Percentiles rank a stretch among this genome's conserved stretches.
These are phyloP conservation scores for Starmerella etchellsii DNA, from an alignment of 805 yeast species.

Conservation along the genomic window DNA sequence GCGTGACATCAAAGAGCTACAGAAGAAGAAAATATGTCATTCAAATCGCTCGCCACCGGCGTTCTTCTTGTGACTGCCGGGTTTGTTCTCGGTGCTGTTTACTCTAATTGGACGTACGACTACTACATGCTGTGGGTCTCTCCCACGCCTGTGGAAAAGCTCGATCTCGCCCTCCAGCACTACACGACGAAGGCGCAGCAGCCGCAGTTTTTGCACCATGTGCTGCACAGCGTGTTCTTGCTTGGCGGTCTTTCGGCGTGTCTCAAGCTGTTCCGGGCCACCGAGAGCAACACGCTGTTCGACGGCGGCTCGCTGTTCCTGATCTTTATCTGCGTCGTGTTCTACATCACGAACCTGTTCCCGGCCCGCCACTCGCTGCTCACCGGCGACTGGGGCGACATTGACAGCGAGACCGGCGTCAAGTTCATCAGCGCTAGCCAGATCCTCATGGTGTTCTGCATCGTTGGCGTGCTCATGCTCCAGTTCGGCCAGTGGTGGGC, in stretches of 20 bases:
- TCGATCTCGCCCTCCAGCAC: slow-evolving; percentile 53
- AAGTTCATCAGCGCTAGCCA: slow-evolving; percentile 86
- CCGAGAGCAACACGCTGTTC: slow-evolving; percentile 69
- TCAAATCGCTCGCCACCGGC: slow-evolving; percentile 24
- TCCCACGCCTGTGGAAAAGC: slow-evolving; percentile 39
- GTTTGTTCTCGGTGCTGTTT: slow-evolving; percentile 68
- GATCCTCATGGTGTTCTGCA: slow-evolving; percentile 55
- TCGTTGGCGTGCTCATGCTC: slow-evolving; percentile 67
- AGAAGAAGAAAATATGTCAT: too few species aligned
- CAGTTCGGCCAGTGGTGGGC: slow-evolving; percentile 89
- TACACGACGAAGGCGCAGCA: slow-evolving; percentile 61
- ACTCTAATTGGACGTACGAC: slow-evolving; percentile 73
- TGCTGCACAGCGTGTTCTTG: slow-evolving; percentile 46
- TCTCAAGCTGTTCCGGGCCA: slow-evolving; percentile 75
- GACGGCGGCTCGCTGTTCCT: slow-evolving; percentile 81
- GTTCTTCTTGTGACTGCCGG: slow-evolving; percentile 37
- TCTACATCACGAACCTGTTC: slow-evolving; percentile 76
- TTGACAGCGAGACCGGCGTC: slow-evolving; percentile 70
- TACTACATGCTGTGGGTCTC: slow-evolving; percentile 56
- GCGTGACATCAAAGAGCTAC: too few species aligned
- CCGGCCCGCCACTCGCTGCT: slow-evolving; percentile 62
- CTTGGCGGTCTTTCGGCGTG: slow-evolving; percentile 63
- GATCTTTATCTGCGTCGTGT: slow-evolving; percentile 55
- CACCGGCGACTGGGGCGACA: slow-evolving; percentile 85
- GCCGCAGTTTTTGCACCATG: slow-evolving; percentile 46